Percentiles rank a stretch among this genome's conserved stretches.
Conservation (phyloP, 1,284 basidiomycete species). For the Trametes pubescens region DNA sequence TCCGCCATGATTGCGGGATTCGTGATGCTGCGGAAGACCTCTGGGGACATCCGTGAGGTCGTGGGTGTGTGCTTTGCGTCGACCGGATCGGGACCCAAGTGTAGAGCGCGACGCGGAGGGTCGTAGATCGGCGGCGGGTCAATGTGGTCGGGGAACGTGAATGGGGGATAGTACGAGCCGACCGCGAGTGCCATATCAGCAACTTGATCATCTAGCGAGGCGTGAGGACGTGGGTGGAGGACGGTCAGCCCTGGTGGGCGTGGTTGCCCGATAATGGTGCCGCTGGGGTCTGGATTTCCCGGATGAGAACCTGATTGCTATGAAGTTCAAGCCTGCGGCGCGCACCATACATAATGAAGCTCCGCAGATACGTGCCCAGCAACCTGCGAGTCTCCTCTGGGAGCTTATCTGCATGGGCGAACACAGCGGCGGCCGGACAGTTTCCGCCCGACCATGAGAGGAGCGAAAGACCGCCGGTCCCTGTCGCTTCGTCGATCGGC, state of each 20-base stretch:
- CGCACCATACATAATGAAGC: slow-evolving; percentile 39
- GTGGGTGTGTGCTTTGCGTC: slow-evolving; percentile 25
- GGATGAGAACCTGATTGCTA: background rate
- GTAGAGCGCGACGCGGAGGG: slow-evolving; percentile 18
- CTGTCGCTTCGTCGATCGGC: slow-evolving; percentile 18
- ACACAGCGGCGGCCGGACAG: slow-evolving; percentile 28
- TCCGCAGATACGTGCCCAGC: slow-evolving; percentile 35
- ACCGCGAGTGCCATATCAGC: slow-evolving; percentile 23
- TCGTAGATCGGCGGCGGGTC: slow-evolving; percentile 11
- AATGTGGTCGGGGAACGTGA: slow-evolving; percentile 20
- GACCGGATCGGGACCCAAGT: slow-evolving; percentile 5
- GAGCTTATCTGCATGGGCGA: slow-evolving; percentile 36
- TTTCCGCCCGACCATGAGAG: slow-evolving; percentile 42
- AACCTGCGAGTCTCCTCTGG: slow-evolving; percentile 28
- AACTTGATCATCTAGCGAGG: slow-evolving; percentile 18
- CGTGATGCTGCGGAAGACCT: slow-evolving; percentile 22
- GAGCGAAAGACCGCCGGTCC: slow-evolving; percentile 37
- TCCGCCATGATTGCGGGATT: slow-evolving; percentile 16
- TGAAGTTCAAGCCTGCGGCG: no score
- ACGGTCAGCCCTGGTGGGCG: slow-evolving; percentile 10
- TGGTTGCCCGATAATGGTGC: slow-evolving; percentile 7
- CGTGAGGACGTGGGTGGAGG: slow-evolving; percentile 9
- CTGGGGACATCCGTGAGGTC: slow-evolving; percentile 25
- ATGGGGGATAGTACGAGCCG: slow-evolving; percentile 28
- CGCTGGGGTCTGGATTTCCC: slow-evolving; percentile 13